A percentile compares a stretch with the other conserved stretches of the same genome.
Conservation (phyloP, 257 asterid species). For the Cinchona pubescens region DNA sequence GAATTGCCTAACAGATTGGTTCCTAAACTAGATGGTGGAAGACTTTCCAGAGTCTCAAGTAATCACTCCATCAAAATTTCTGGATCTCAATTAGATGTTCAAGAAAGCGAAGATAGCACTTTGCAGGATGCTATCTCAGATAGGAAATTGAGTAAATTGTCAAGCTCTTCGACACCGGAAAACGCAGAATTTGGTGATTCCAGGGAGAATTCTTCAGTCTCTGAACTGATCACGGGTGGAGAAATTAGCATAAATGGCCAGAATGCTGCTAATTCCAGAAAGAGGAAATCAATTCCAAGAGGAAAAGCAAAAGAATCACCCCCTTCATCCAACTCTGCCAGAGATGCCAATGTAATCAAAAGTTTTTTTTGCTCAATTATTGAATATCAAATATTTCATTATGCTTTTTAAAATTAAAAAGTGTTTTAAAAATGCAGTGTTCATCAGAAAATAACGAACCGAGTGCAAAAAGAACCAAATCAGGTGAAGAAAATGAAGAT, state of each 20-base stretch:
- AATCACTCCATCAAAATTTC: conserved; percentile 32
- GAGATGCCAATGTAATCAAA: conserved; percentile 45
- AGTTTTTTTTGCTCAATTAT: neutral
- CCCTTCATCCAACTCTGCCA: conserved; percentile 28
- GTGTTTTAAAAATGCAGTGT: conserved; percentile 34
- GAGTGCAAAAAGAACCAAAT: conserved; percentile 56
- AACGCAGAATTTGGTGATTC: conserved; percentile 52
- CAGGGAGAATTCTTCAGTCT: conserved; percentile 65
- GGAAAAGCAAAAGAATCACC: conserved; percentile 54
- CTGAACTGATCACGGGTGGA: conserved; percentile 58
- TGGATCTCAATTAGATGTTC: conserved; percentile 41
- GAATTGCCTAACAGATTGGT: conserved; percentile 26
- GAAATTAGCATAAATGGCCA: conserved; percentile 25
- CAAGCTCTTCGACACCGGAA: conserved; percentile 34
- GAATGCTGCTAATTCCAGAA: conserved; percentile 47
- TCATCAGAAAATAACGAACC: conserved; percentile 52
- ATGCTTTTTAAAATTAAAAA: neutral
- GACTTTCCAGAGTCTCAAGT: conserved; percentile 44
- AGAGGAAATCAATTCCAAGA: conserved; percentile 58
- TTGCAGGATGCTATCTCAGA: conserved; percentile 10
- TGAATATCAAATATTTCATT: neutral
- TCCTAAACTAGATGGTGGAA: conserved; percentile 37
- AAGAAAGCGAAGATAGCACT: conserved; percentile 36
- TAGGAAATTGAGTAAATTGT: conserved; percentile 31
- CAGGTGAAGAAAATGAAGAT: conserved; percentile 27